These are phyloP conservation scores for Apostasia shenzhenica DNA, from an alignment of 106 monocot species.

Conservation along the genomic window DNA sequence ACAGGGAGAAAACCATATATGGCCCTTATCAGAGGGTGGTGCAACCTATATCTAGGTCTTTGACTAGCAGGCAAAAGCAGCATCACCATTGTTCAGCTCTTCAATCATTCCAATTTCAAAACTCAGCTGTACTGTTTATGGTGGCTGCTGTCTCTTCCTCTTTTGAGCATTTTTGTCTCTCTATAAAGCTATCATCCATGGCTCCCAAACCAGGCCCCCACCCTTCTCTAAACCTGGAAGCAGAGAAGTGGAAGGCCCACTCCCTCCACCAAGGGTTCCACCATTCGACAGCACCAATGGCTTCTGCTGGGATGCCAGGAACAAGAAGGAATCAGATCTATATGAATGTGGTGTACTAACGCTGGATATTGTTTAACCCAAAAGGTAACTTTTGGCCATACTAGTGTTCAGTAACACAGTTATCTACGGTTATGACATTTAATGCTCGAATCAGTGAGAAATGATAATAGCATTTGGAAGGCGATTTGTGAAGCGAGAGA, in stretches of 20 bases:
- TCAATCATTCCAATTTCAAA: background rate
- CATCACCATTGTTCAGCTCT: no score
- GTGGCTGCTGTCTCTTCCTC: conserved; percentile 2
- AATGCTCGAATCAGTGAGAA: background rate
- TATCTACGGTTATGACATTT: background rate
- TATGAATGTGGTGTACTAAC: no score
- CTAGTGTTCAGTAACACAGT: no score
- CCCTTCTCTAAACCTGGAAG: background rate
- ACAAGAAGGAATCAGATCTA: no score
- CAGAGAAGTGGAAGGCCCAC: background rate
- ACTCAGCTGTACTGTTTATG: background rate
- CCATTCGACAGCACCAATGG: background rate
- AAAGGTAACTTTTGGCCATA: no score
- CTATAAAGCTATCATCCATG: background rate
- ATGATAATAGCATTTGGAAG: no score
- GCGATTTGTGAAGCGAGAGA: no score
- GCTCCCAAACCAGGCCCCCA: background rate
- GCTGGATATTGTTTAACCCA: no score
- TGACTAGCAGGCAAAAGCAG: background rate
- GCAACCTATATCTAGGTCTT: background rate
- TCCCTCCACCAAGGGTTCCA: background rate
- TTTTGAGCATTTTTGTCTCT: background rate
- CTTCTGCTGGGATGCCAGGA: background rate
- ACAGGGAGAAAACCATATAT: background rate
- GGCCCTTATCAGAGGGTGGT: background rate